Conservation (phyloP, 2,329 filamentous ascomycete genomes). For the Calonectria pteridis region DNA sequence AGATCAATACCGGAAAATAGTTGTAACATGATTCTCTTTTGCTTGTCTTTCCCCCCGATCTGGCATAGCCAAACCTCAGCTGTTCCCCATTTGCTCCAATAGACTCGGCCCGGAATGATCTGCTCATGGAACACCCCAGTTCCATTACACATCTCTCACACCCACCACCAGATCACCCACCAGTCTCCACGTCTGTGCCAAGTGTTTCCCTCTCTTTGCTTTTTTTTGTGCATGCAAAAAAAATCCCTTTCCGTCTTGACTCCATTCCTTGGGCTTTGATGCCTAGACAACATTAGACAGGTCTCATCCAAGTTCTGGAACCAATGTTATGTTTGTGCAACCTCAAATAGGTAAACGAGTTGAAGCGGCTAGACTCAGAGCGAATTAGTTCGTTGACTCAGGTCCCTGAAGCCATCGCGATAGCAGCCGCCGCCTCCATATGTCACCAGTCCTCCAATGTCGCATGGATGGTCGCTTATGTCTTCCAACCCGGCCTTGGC, state of each 20-base stretch:
- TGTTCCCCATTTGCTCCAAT: constrained; percentile 36
- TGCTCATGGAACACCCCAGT: constrained; percentile 35
- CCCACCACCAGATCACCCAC: constrained; percentile 9
- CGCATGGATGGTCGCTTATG: constrained; percentile 8
- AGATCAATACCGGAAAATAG: constrained; percentile 23
- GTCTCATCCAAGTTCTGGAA: not conserved
- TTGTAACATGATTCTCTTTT: constrained; percentile 32
- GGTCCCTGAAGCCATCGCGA: not conserved
- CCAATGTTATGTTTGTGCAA: constrained; percentile 11
- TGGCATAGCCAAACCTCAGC: constrained; percentile 37
- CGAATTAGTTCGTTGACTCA: constrained; percentile 13
- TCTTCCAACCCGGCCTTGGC: constrained; percentile 15
- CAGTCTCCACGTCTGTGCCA: constrained; percentile 12
- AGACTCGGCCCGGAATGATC: constrained; percentile 40
- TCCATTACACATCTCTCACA: constrained; percentile 15
- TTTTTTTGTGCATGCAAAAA: not conserved
- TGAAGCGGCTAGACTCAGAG: not conserved
- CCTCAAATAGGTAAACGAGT: constrained; percentile 10
- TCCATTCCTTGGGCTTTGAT: not conserved
- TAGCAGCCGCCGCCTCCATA: not conserved
- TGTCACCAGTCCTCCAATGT: not conserved
- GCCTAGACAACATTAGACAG: not conserved
- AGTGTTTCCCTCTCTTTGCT: constrained; percentile 5
- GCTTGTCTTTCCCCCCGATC: constrained; percentile 20
- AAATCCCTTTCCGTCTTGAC: not conserved